Conservation (phyloP, 306 rosid species). For the Gastrolobium bilobum region DNA sequence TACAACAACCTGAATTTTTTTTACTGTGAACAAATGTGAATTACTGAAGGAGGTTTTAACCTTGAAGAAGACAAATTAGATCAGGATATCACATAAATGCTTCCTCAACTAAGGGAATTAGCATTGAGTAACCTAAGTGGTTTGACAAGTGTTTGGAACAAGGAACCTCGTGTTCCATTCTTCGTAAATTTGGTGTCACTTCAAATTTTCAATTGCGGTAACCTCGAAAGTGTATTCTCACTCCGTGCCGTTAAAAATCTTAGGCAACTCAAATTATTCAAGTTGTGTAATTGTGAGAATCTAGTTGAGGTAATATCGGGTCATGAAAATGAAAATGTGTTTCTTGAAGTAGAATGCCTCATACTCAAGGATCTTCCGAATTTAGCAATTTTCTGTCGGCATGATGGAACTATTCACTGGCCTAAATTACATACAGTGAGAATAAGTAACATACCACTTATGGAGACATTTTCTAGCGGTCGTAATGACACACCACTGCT, state of each 20-base stretch:
- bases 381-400: background rate
- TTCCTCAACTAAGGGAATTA: background rate
- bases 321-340: background rate
- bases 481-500: background rate
- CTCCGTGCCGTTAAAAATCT: background rate
- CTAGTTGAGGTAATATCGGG: background rate
- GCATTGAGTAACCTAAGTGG: background rate
- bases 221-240: conserved; percentile 16
- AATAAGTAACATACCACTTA: background rate
- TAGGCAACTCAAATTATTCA: background rate
- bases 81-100: background rate
- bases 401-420: background rate
- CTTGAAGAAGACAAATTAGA: background rate
- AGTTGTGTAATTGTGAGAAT: background rate
- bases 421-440: background rate
- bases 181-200: conserved; percentile 7
- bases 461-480: background rate
- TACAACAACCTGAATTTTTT: background rate
- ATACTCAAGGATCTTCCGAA: conserved; percentile 26
- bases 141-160: background rate
- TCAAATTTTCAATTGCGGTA: background rate
- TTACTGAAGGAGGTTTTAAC: background rate
- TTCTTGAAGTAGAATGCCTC: background rate
- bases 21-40: background rate
- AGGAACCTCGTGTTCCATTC: conserved; percentile 29